Evolutionary conservation across 441 rosid genomes (phyloP).

Genomic region (Populus tomentosa): DNA sequence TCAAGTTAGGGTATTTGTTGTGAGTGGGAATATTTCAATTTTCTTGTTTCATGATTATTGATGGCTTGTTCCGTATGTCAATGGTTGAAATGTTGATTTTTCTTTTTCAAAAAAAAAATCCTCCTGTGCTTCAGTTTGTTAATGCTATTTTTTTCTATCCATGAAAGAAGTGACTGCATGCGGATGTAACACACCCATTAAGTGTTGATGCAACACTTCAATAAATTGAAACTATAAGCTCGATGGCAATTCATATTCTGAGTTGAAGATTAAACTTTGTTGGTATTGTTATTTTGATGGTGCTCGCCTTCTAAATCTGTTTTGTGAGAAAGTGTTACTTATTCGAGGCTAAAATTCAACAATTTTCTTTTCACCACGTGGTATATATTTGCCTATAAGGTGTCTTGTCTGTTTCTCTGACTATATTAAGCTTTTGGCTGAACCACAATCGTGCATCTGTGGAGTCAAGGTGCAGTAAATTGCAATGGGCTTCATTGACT

Average conservation of each 20-base stretch:
- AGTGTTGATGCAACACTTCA: not conserved
- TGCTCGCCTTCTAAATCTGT: not conserved
- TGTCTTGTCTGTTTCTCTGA: not conserved
- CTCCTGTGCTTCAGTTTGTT: not conserved
- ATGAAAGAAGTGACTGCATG: not conserved
- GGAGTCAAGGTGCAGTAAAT: not conserved
- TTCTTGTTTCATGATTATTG: not conserved
- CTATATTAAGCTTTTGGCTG: not conserved
- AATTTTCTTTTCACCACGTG: not conserved
- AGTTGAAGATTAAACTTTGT: not conserved
- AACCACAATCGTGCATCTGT: not conserved
- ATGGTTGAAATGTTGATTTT: not conserved
- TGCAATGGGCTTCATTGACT: not conserved
- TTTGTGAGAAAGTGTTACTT: not conserved
- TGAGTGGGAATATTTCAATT: not conserved
- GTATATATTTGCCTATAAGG: not conserved
- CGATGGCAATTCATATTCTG: not conserved
- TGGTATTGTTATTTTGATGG: not conserved
- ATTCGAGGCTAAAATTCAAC: not conserved
- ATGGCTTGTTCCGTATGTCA: not conserved
- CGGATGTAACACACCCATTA: not conserved
- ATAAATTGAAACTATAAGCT: not conserved
- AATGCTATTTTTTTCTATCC: not conserved
- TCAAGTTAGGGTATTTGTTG: slow-evolving; percentile 5
- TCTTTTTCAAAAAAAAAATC: not conserved